phyloP scores from a whole-genome alignment of 805 yeast genomes.

The Pichia cabralensis region DNA sequence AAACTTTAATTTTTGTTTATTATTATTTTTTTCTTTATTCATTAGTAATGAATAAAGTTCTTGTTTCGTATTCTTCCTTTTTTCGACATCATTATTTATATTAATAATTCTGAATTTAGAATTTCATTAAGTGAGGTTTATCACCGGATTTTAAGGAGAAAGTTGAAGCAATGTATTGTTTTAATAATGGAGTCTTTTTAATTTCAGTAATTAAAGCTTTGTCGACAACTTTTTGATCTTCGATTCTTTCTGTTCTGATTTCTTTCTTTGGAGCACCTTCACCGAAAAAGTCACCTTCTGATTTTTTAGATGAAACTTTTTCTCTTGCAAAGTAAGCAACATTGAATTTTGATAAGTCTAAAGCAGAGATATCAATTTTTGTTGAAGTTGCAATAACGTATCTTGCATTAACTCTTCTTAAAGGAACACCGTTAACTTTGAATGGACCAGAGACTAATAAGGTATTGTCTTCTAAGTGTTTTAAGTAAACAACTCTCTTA shows the following conservation, averaged over 20 bases:
- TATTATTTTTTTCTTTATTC: too few species aligned
- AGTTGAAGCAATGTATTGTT: constrained; percentile 90
- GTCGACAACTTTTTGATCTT: constrained; percentile 95
- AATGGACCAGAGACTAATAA: constrained; percentile 96
- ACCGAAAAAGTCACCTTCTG: constrained; percentile 89
- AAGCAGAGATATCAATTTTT: constrained; percentile 64
- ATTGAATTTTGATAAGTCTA: constrained; percentile 84
- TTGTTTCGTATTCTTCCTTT: too few species aligned
- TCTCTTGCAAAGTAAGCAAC: constrained; percentile 96
- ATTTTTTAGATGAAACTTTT: constrained; percentile 70
- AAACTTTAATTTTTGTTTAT: too few species aligned
- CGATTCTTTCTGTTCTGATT: constrained; percentile 88
- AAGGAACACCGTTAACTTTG: constrained; percentile 99
- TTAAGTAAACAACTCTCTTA: constrained; percentile 97
- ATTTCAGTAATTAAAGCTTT: constrained; percentile 85
- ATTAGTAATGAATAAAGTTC: too few species aligned
- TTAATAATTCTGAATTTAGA: too few species aligned
- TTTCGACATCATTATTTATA: too few species aligned
- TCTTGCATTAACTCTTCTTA: constrained; percentile 98
- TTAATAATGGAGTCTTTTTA: constrained; percentile 95
- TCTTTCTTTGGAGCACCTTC: constrained; percentile 69
- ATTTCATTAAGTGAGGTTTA: constrained; percentile 96
- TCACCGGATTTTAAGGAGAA: constrained; percentile 98
- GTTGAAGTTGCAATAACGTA: constrained; percentile 99
- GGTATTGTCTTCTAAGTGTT: constrained; percentile 96